These are phyloP conservation scores for Xylariaceae sp. DNA, from an alignment of 2,329 filamentous ascomycete genomes.

Conservation along the genomic window DNA sequence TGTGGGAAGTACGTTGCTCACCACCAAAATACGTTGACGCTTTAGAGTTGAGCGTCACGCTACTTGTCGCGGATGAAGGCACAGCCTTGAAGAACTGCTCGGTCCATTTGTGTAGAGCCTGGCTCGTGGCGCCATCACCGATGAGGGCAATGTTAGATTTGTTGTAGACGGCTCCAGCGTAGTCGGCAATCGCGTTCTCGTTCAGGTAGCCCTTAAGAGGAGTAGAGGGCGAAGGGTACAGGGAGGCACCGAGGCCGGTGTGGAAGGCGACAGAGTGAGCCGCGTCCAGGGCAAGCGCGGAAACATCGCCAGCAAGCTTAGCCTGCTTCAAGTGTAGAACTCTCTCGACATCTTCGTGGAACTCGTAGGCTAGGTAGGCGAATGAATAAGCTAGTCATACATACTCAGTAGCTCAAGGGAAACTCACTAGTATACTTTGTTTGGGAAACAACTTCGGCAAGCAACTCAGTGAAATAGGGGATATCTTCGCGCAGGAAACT, in stretches of 20 bases:
- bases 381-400: slow-evolving; percentile 25
- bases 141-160: slow-evolving; percentile 93
- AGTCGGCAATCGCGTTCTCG: slow-evolving; percentile 76
- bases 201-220: slow-evolving; percentile 82
- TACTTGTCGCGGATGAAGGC: slow-evolving; percentile 59
- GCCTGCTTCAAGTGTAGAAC: slow-evolving; percentile 81
- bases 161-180: slow-evolving; percentile 79
- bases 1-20: slow-evolving; percentile 86
- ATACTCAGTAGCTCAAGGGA: slow-evolving; percentile 25
- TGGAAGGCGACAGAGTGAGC: slow-evolving; percentile 68
- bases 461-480: slow-evolving; percentile 95
- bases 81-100: slow-evolving; percentile 87
- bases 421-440: slow-evolving; percentile 82
- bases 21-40: slow-evolving; percentile 91
- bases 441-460: slow-evolving; percentile 87
- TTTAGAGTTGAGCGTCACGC: slow-evolving; percentile 62
- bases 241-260: slow-evolving; percentile 82
- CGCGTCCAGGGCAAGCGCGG: slow-evolving; percentile 79
- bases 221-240: slow-evolving; percentile 74
- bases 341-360: slow-evolving; percentile 84
- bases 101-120: slow-evolving; percentile 85
- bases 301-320: slow-evolving; percentile 67
- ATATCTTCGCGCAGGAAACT: slow-evolving; percentile 96
- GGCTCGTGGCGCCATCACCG: slow-evolving; percentile 82
- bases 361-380: slow-evolving; percentile 74